Base-by-base conservation (phyloP, 345 rosid species). In the Cardamine resedifolia region DNA sequence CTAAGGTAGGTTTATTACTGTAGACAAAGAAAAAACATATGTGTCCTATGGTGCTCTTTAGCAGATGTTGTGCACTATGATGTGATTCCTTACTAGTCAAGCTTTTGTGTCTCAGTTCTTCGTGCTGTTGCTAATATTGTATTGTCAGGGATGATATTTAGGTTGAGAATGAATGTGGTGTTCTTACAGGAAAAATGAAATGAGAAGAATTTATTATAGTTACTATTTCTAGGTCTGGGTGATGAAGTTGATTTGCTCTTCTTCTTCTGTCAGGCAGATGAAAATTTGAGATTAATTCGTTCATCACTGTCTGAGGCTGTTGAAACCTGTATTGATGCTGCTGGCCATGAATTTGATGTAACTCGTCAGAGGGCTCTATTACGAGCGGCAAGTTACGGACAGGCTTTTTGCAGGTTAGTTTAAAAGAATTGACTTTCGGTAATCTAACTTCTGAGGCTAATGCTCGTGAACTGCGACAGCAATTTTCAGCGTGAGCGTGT, bases 371-470 rank as follows among this genome's bases (percentile, higher is more conserved):
- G 85, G 72, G 88, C 88, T 39, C 81, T 95, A 10, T 74, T 95
- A 70, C 85, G 99, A 85, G 97, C 99, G 70, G 98, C 98, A 53
- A 95, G 99, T 81, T 95, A 95, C 78, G 99, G 99, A 52, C 99
- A 95, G 80, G 99, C 98, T 67, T 95, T 95, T 80, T 91, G 96
- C 89, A 95, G 97, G 99, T 95, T 34, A 66, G 82, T 72, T 26
- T 55, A 64, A 43, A 73, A 77, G 36, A 55, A 6, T 61, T 63
- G 26, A 49, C 28, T 64, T 64, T 56, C 26, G 19, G 58, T 78
- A 49, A 63, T 30, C 26, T 48, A 38, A 55, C 50, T 68, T 51
- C 49, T n/a, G 58, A 47, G 58, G 57, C 80, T 77, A 28, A 76
- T 7, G 18, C 52, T 47, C 73, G 77, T 86, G 81, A 81, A 82